phyloP scores from a whole-genome alignment of 495 filamentous ascomycete species.

The Hyaloscypha bicolor region DNA sequence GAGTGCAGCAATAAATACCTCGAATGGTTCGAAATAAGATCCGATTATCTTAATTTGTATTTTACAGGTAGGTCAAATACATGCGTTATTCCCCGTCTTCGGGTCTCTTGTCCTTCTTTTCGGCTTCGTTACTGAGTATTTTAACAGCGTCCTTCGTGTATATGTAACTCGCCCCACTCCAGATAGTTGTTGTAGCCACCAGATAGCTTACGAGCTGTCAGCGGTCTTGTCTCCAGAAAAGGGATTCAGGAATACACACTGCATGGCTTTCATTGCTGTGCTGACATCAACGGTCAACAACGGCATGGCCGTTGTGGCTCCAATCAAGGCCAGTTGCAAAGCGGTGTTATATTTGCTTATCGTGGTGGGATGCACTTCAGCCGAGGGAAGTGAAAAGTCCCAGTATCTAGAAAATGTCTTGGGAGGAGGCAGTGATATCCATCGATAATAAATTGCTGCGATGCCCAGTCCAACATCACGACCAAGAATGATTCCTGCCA shows the following conservation, averaged over 20 bases:
- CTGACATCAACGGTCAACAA: slow-evolving; percentile 61
- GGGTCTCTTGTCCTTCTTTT: background rate
- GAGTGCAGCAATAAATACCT: background rate
- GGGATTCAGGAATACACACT: slow-evolving; percentile 57
- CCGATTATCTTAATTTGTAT: background rate
- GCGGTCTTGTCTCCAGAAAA: slow-evolving; percentile 8
- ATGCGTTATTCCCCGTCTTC: background rate
- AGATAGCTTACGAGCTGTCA: slow-evolving; percentile 55
- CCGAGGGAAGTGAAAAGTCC: slow-evolving; percentile 93
- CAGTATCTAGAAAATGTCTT: slow-evolving; percentile 95
- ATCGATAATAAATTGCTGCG: slow-evolving; percentile 91
- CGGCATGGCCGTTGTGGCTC: slow-evolving; percentile 73
- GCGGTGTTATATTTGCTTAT: slow-evolving; percentile 92
- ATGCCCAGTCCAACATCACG: slow-evolving; percentile 86
- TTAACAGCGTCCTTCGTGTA: slow-evolving; percentile 81
- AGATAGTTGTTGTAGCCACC: slow-evolving; percentile 79
- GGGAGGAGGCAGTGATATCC: slow-evolving; percentile 87
- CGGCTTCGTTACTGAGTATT: slow-evolving; percentile 59
- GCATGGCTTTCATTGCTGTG: slow-evolving; percentile 61
- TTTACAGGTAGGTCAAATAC: background rate
- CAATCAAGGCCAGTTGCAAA: slow-evolving; percentile 77
- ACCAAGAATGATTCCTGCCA: slow-evolving; percentile 86
- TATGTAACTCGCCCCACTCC: slow-evolving; percentile 83
- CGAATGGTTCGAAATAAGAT: background rate
- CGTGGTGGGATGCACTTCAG: slow-evolving; percentile 87